Base-by-base conservation (phyloP, 2,329 filamentous ascomycete genomes). In the Talaromyces sp. region DNA sequence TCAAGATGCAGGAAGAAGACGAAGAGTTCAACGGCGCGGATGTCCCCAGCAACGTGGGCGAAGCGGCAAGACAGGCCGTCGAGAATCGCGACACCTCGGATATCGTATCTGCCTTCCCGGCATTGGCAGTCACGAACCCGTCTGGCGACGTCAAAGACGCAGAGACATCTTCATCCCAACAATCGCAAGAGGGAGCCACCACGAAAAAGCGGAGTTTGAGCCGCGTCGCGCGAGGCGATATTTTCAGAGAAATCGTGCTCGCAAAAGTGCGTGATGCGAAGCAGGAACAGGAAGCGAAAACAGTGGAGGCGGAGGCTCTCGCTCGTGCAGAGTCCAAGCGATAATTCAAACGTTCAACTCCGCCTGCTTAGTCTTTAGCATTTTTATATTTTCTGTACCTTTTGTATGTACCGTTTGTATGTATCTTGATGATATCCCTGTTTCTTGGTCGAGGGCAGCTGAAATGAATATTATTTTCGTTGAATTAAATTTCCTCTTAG, bases 181-280 rank as follows among this genome's bases (percentile, higher is more conserved):
- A 37, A 64, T 72, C 14, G 61, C 60, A 5, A 58, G 65, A 48
- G 11, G 61, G 56, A 4, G 57, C 33, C 25, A 63, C 62, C 9
- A 76, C 73, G 31, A 84, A 84, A 73, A 81, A 78, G 68, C 73
- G 80, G 50, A 82, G 82, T 67, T 73, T 88, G 65, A 82, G 82
- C 70, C 84, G 82, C 66, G 75, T 84, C 66, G 86, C 86, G 37
- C 86, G 85, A 69, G 83, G 83, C 55, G 84, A 91, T 66, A 96
- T 98, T 70, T 97, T 98, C 86, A 86, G 91, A 70, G 93, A 97
- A 76, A 91, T 98, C 12, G 93, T 97, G 14, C 81, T 96, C 63
- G 93, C 93, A 67, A 98, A 97, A 81, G 92, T 96, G 52, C 86
- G 89, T 64, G 93, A 96, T 77, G 90, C 91, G 85, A 96, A 96